Conservation (phyloP, 306 rosid genomes). For the Acacia confusa region DNA sequence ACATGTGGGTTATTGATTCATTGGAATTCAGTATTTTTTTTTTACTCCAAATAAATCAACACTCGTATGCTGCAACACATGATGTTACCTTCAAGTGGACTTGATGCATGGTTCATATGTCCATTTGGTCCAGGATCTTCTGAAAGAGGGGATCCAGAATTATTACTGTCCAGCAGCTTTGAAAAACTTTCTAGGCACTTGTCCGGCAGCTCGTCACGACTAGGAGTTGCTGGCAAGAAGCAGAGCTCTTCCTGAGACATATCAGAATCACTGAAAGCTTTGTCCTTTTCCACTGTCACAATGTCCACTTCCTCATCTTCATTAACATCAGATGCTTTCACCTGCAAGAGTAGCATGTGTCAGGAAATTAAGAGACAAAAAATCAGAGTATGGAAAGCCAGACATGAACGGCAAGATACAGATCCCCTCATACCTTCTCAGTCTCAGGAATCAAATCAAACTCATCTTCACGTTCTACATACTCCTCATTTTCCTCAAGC, state of each 20-base stretch:
- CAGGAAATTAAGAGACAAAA: not conserved
- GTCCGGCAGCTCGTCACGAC: conserved; percentile 75
- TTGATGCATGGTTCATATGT: conserved; percentile 65
- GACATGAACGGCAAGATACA: not conserved
- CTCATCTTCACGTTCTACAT: conserved; percentile 91
- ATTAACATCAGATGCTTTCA: conserved; percentile 71
- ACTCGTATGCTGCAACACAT: not conserved
- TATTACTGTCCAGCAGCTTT: conserved; percentile 70
- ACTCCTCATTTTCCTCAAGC: conserved; percentile 97
- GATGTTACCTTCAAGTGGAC: conserved; percentile 77
- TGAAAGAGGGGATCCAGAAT: conserved; percentile 89
- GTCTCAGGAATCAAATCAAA: conserved; percentile 92
- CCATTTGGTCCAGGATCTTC: conserved; percentile 87
- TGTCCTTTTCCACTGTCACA: conserved; percentile 70
- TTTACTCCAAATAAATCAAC: not conserved
- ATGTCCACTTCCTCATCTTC: conserved; percentile 94
- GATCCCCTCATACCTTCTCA: conserved; percentile 63
- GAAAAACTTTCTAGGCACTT: conserved; percentile 73
- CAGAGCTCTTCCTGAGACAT: conserved; percentile 86
- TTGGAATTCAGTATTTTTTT: not conserved
- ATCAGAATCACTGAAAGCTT: conserved; percentile 87
- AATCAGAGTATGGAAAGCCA: not conserved
- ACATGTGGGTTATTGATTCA: not conserved
- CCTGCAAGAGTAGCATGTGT: conserved; percentile 46
- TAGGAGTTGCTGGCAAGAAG: conserved; percentile 86